A percentile compares a stretch with the other conserved stretches of the same genome.
phyloP scores from a whole-genome alignment of 805 yeast genomes.

The Pichia exigua region DNA sequence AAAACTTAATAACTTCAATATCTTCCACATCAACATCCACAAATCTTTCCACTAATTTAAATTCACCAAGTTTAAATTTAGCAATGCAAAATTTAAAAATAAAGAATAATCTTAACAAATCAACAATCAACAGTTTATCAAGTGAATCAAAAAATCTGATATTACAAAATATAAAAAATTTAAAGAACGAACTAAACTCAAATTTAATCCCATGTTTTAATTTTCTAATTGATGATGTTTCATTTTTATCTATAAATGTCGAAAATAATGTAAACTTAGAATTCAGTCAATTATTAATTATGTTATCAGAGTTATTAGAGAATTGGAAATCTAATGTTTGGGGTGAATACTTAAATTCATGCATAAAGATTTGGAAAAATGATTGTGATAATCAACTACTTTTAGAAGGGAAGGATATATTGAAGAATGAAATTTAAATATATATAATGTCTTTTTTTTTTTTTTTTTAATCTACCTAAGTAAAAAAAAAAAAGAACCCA shows the following conservation, averaged over 20 bases:
- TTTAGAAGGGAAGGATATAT: not conserved
- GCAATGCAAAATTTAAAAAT: constrained; percentile 22
- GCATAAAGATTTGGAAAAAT: constrained; percentile 21
- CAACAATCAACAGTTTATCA: constrained; percentile 10
- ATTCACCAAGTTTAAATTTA: constrained; percentile 28
- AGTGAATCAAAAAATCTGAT: constrained; percentile 4
- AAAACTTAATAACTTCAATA: constrained; percentile 14
- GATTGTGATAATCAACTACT: not conserved
- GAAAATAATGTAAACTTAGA: constrained; percentile 30
- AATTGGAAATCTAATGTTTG: constrained; percentile 22
- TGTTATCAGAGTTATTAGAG: constrained; percentile 13
- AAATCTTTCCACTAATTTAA: not conserved
- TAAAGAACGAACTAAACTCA: constrained; percentile 24
- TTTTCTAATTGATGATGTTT: constrained; percentile 36
- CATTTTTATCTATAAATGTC: constrained; percentile 36
- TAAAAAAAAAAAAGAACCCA: too few species aligned
- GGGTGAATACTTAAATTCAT: constrained; percentile 19
- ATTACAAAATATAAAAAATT: constrained; percentile 14
- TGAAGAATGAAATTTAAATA: not conserved
- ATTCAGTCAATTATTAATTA: constrained; percentile 10
- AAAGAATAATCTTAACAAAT: constrained; percentile 5
- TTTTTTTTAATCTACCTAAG: too few species aligned
- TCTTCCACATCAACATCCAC: not conserved
- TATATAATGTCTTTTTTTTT: too few species aligned
- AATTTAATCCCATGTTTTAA: constrained; percentile 43